Percentiles rank a stretch among this genome's conserved stretches.
Evolutionary conservation across 169 alveolate species (phyloP).

Genomic region (Plasmodium inui): DNA sequence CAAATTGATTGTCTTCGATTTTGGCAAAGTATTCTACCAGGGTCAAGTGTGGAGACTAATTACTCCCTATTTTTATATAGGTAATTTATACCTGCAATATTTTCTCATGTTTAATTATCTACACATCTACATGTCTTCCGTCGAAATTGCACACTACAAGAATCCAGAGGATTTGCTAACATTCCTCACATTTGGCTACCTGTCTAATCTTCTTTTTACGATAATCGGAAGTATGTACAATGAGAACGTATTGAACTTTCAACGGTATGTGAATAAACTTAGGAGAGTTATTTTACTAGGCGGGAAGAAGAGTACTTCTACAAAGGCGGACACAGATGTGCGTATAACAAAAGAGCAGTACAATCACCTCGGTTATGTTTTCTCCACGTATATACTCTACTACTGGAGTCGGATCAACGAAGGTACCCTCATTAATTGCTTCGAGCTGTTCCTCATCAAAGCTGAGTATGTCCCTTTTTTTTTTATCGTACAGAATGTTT

Average conservation of each 20-base stretch:
- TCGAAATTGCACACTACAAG: slow-evolving; percentile 81
- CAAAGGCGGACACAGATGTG: neutral
- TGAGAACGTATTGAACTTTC: slow-evolving; percentile 41
- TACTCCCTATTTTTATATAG: slow-evolving; percentile 83
- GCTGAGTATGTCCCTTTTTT: slow-evolving; percentile 83
- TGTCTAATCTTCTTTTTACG: slow-evolving; percentile 74
- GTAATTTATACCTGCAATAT: slow-evolving; percentile 83
- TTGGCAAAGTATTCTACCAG: slow-evolving; percentile 59
- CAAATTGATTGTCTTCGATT: slow-evolving; percentile 76
- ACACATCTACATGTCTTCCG: slow-evolving; percentile 82
- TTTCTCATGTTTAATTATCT: slow-evolving; percentile 79
- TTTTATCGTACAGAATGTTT: slow-evolving; percentile 81
- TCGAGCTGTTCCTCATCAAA: slow-evolving; percentile 79
- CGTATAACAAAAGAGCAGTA: slow-evolving; percentile 33
- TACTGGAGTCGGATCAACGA: slow-evolving; percentile 86
- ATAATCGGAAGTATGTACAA: slow-evolving; percentile 76
- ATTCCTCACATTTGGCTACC: slow-evolving; percentile 78
- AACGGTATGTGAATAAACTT: slow-evolving; percentile 18
- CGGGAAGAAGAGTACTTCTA: neutral
- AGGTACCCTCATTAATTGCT: slow-evolving; percentile 83
- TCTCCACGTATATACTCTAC: slow-evolving; percentile 81
- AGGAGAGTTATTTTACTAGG: neutral
- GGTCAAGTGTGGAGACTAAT: slow-evolving; percentile 83
- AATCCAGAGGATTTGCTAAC: slow-evolving; percentile 83
- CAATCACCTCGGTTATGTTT: slow-evolving; percentile 79